A percentile compares a stretch with the other conserved stretches of the same genome.
phyloP scores from a whole-genome alignment of 257 asterid species.

The Nicotiana tomentosiformis region DNA sequence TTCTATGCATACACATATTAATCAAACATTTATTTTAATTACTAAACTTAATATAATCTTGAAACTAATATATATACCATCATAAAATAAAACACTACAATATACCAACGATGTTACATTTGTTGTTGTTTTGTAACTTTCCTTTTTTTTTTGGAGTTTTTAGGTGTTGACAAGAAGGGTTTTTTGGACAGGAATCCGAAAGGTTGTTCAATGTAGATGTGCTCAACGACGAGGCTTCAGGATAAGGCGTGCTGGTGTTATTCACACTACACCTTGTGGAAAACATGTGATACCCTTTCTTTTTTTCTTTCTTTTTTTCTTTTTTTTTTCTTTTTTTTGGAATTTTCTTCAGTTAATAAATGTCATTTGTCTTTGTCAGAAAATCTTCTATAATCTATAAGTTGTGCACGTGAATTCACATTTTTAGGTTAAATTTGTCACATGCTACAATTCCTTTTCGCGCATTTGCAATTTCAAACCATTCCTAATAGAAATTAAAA shows the following conservation, averaged over 20 bases:
- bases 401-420: not conserved
- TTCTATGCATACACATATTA: not conserved
- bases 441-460: not conserved
- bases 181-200: not conserved
- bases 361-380: not conserved
- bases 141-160: no score
- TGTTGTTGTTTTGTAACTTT: no score
- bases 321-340: not conserved
- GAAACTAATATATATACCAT: no score
- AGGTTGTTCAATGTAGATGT: not conserved
- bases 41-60: no score
- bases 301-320: not conserved
- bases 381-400: not conserved
- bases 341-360: not conserved
- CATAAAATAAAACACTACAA: no score
- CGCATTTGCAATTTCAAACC: not conserved
- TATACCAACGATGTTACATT: no score
- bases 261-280: conserved; percentile 1
- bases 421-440: not conserved
- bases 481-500: not conserved
- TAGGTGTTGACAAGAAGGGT: not conserved
- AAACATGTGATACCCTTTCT: not conserved
- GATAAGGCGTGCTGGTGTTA: not conserved
- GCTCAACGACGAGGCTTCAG: not conserved
- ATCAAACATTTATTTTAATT: not conserved